A percentile compares a stretch with the other conserved stretches of the same genome.
Conservation (phyloP, 768 basidiomycete species). For the Auriscalpium orientale region DNA sequence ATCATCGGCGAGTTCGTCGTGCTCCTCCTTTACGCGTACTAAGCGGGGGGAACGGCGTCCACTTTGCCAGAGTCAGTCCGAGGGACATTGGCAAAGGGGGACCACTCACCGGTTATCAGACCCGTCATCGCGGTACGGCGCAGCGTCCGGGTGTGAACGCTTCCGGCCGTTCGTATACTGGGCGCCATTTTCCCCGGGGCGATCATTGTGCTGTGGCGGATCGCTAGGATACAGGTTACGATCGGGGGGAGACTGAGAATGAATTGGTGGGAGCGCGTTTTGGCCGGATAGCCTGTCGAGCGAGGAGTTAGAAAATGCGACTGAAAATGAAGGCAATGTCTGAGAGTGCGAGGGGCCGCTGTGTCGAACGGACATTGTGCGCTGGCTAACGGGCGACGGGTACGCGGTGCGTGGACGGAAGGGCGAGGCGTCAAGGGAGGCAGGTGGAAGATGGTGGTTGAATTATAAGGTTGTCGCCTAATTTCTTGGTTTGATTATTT, state of each 20-base stretch:
- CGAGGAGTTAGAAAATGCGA: conserved; percentile 59
- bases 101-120: conserved; percentile 11
- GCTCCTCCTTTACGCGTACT: conserved; percentile 57
- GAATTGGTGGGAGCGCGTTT: conserved; percentile 62
- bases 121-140: conserved; percentile 4
- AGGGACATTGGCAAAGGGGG: conserved; percentile 9
- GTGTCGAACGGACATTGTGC: conserved; percentile 25
- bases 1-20: conserved; percentile 40
- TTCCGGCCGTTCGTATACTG: conserved; percentile 20
- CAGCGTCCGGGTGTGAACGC: conserved; percentile 15
- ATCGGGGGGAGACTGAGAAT: conserved; percentile 30
- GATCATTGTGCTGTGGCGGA: conserved; percentile 10
- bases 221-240: conserved; percentile 16
- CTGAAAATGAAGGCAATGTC: conserved; percentile 73
- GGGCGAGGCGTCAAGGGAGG: neutral
- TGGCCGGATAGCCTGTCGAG: conserved; percentile 40
- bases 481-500: neutral
- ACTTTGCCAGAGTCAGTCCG: conserved; percentile 7
- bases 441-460: neutral
- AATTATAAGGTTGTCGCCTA: conserved; percentile 1
- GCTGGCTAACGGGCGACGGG: neutral
- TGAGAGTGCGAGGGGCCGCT: conserved; percentile 40
- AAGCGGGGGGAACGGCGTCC: conserved; percentile 32
- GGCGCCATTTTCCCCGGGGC: conserved; percentile 8
- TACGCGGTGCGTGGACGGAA: neutral